Conservation (phyloP, 805 yeast genomes). For the Maudiozyma saulgeensis region DNA sequence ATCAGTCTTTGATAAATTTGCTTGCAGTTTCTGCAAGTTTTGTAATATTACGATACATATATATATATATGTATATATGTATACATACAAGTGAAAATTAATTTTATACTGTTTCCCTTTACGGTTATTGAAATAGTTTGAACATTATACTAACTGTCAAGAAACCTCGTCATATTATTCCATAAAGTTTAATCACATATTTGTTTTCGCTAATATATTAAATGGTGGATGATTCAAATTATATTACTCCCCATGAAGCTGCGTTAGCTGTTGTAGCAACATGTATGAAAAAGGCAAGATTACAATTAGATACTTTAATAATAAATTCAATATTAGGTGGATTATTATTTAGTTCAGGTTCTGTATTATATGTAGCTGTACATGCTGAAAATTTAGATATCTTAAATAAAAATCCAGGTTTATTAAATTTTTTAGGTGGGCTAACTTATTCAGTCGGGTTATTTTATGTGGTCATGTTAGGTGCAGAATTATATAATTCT, state of each 20-base stretch:
- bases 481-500: slow-evolving; percentile 68
- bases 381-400: slow-evolving; percentile 43
- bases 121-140: too few relatives aligned
- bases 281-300: slow-evolving; percentile 71
- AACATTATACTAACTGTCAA: too few relatives aligned
- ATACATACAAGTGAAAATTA: too few relatives aligned
- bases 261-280: slow-evolving; percentile 81
- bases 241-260: slow-evolving; percentile 69
- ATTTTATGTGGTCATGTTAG: slow-evolving; percentile 65
- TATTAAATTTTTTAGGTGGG: slow-evolving; percentile 49
- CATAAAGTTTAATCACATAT: neutral
- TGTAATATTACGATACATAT: too few relatives aligned
- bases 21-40: too few relatives aligned
- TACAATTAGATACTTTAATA: slow-evolving; percentile 47
- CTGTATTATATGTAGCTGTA: slow-evolving; percentile 53
- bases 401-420: slow-evolving; percentile 38
- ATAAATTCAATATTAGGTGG: slow-evolving; percentile 66
- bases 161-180: neutral
- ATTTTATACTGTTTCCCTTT: too few relatives aligned
- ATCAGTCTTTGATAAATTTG: too few relatives aligned
- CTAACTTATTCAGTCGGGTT: slow-evolving; percentile 59
- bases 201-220: neutral
- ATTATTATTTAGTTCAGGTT: slow-evolving; percentile 57
- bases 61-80: too few relatives aligned
- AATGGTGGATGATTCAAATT: slow-evolving; percentile 41